A percentile compares a stretch with the other conserved stretches of the same genome.
Evolutionary conservation across 1,284 basidiomycete species (phyloP).

Genomic region (Schizophyllum amplum): DNA sequence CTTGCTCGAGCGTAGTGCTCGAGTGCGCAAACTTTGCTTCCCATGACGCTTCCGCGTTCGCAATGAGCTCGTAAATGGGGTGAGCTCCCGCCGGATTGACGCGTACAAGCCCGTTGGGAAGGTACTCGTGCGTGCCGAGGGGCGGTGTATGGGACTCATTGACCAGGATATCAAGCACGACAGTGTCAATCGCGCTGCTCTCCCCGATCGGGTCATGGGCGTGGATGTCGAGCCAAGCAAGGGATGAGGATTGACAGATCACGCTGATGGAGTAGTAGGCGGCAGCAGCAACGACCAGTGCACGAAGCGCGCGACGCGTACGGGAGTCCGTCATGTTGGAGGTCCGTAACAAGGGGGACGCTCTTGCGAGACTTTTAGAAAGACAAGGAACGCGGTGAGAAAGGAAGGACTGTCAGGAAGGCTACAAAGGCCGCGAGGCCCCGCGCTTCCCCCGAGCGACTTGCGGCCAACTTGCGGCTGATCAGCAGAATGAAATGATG

Average conservation of each 20-base stretch:
- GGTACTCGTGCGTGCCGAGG: slow-evolving; percentile 18
- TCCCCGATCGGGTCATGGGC: background rate
- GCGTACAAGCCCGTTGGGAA: slow-evolving; percentile 25
- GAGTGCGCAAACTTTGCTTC: slow-evolving; percentile 40
- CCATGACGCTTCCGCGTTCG: slow-evolving; percentile 39
- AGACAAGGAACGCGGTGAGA: too few species aligned
- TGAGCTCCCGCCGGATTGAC: slow-evolving; percentile 31
- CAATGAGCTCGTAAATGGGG: slow-evolving; percentile 47
- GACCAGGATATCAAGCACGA: background rate
- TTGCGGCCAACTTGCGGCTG: too few species aligned
- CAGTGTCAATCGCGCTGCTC: background rate
- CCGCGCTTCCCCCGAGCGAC: too few species aligned
- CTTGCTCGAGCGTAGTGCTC: slow-evolving; percentile 43
- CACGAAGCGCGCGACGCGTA: background rate
- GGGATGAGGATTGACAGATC: background rate
- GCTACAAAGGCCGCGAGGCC: too few species aligned
- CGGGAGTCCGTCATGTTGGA: background rate
- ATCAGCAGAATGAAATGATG: too few species aligned
- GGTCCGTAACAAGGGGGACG: too few species aligned
- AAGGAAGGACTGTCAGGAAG: too few species aligned
- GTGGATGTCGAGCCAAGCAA: background rate
- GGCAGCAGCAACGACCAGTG: background rate
- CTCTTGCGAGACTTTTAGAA: too few species aligned
- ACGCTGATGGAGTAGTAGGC: background rate
- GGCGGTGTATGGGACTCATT: background rate